phyloP scores from a whole-genome alignment of 192 early-diverging fungal species.

The Umbelopsis ramanniana region DNA sequence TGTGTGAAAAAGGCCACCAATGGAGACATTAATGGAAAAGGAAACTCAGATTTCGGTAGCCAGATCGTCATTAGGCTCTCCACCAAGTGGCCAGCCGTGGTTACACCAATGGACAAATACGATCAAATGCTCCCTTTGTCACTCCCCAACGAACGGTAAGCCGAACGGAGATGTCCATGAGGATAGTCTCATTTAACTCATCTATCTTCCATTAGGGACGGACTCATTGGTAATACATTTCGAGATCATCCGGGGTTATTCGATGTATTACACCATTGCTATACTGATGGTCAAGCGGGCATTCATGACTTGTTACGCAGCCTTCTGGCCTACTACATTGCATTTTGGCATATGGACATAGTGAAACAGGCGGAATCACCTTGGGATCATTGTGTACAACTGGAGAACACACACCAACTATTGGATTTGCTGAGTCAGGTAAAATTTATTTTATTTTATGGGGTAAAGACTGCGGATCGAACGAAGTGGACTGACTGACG shows the following conservation, averaged over 20 bases:
- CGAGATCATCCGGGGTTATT: constrained; percentile 38
- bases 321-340: constrained; percentile 39
- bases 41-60: constrained; percentile 8
- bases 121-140: constrained; percentile 34
- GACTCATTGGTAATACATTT: constrained; percentile 36
- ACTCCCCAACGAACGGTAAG: constrained; percentile 28
- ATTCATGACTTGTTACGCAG: constrained; percentile 21
- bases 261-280: constrained; percentile 26
- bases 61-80: constrained; percentile 7
- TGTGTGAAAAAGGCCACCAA: neutral
- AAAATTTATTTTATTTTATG: neutral
- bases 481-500: neutral
- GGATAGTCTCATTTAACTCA: neutral
- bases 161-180: neutral
- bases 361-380: constrained; percentile 21
- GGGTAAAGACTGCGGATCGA: neutral
- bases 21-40: constrained; percentile 1
- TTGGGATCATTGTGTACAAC: neutral
- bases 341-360: constrained; percentile 41
- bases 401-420: neutral
- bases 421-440: constrained; percentile 10
- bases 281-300: neutral
- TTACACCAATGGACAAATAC: constrained; percentile 28
- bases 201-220: constrained; percentile 21
- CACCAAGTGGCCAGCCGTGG: constrained; percentile 27